Conservation (phyloP, 495 filamentous ascomycete genomes). For the Talaromyces nanjingensis region DNA sequence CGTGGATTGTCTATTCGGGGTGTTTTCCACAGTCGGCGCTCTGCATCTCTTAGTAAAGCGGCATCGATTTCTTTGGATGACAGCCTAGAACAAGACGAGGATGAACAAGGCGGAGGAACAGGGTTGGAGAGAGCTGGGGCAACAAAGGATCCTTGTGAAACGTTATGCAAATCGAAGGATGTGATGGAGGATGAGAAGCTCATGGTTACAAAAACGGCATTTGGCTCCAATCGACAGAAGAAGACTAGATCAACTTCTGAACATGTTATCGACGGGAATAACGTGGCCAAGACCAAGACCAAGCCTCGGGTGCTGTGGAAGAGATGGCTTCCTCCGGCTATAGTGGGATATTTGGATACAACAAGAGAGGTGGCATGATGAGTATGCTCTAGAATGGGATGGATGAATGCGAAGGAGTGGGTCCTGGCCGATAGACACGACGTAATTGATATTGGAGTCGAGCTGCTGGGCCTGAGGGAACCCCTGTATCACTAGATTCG, state of each 20-base stretch:
- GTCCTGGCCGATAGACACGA: not conserved
- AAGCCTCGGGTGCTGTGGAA: constrained; percentile 6
- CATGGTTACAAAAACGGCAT: not conserved
- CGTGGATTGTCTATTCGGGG: constrained; percentile 59
- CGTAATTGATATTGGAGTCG: not conserved
- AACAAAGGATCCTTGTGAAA: not conserved
- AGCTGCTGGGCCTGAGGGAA: not conserved
- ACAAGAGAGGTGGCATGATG: not conserved
- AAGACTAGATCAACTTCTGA: not conserved
- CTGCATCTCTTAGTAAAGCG: constrained; percentile 23
- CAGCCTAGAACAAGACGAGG: constrained; percentile 12
- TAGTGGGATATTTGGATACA: not conserved
- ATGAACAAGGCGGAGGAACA: not conserved
- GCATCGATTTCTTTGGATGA: constrained; percentile 13
- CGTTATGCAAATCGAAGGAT: not conserved
- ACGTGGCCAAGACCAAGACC: not conserved
- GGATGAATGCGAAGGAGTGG: not conserved
- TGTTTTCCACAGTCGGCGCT: constrained; percentile 22
- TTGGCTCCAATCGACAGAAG: not conserved
- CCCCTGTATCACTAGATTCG: not conserved
- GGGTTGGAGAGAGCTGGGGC: not conserved
- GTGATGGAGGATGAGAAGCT: not conserved
- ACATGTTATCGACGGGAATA: not conserved
- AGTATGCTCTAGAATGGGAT: not conserved
- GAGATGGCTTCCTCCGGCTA: not conserved